phyloP scores from a whole-genome alignment of 31 red algal species.

The Bonnemaisonia californica region DNA sequence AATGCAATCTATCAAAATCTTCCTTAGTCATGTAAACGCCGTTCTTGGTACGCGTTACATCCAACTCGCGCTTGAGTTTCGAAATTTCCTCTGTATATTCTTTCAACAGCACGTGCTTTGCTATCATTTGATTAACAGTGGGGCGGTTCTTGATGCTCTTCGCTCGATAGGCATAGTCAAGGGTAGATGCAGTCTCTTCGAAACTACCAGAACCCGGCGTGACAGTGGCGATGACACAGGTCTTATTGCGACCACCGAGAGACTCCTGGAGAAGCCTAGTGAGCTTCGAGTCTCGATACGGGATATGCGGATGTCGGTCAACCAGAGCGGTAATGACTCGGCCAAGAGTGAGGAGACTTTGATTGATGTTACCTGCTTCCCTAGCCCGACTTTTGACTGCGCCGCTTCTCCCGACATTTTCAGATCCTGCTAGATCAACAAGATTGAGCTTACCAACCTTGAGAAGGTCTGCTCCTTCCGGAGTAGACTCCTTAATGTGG shows the following conservation, averaged over 20 bases:
- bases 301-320: constrained; percentile 91
- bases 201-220: constrained; percentile 66
- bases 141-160: constrained; percentile 98
- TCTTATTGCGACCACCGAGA: constrained; percentile 96
- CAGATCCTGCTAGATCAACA: constrained; percentile 97
- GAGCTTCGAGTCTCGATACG: constrained; percentile 97
- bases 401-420: constrained; percentile 90
- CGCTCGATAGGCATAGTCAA: constrained; percentile 95
- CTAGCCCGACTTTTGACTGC: constrained; percentile 81
- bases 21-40: constrained; percentile 83
- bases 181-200: constrained; percentile 88
- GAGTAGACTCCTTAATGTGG: constrained; percentile 84
- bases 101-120: constrained; percentile 84
- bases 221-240: constrained; percentile 95
- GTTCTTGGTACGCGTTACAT: constrained; percentile 86
- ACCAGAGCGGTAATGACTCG: constrained; percentile 96
- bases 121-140: constrained; percentile 95
- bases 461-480: constrained; percentile 90
- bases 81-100: constrained; percentile 95
- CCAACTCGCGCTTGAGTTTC: constrained; percentile 78
- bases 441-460: constrained; percentile 98
- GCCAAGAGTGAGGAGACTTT: constrained; percentile 88
- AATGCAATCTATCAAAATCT: constrained; percentile 58
- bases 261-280: constrained; percentile 97
- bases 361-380: constrained; percentile 99